Base-by-base conservation (phyloP, 2,329 filamentous ascomycete genomes). In the Macroventuria anomochaeta region DNA sequence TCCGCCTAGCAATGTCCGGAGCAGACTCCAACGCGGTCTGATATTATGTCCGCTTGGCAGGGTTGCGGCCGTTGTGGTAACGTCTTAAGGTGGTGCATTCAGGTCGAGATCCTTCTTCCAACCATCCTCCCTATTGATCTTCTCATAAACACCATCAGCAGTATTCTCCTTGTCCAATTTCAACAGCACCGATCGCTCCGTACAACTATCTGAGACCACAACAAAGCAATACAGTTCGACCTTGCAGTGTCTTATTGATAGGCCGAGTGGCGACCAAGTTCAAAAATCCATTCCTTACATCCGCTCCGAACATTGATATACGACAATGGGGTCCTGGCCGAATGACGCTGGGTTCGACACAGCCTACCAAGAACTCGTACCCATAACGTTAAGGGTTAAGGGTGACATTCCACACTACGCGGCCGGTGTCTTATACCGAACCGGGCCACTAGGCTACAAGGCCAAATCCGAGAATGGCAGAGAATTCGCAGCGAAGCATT, bases 351-450 rank as follows among this genome's bases (percentile, higher is more conserved):
- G 71, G 2, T 91, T 91, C 64, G 83, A 90, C 51, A 83, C 81
- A 15, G 78, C 88, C 34, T 84, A 84, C 11, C 87, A 91, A 63
- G 83, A 90, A 59, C 81, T 81, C 3, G 81, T 82, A 0, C 88
- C 89, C 0, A 76, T 92, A 3, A 78, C 86, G 41, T 80, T 93
- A 11, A 64, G 68, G 0, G 80, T 93, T 5, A 79, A 77, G 31
- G 91, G 91, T 10, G 71, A 72, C 0, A 91, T 95, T 43, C 91
- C 91, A 1, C 53, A 78, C 1, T 93, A 89, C 79, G 85, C 85
- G 3, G 85, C 88, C 2, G 91, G 91, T 1, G 80, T 83, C 1
- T 79, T 95, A 0, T 93, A 88, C 71, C 83, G 90, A 20, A 56
- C 53, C 23, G 90, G 91, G 0, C 89, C 89, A 0, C 88, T 89